Conservation (phyloP, 345 rosid genomes). For the Salix udensis region DNA sequence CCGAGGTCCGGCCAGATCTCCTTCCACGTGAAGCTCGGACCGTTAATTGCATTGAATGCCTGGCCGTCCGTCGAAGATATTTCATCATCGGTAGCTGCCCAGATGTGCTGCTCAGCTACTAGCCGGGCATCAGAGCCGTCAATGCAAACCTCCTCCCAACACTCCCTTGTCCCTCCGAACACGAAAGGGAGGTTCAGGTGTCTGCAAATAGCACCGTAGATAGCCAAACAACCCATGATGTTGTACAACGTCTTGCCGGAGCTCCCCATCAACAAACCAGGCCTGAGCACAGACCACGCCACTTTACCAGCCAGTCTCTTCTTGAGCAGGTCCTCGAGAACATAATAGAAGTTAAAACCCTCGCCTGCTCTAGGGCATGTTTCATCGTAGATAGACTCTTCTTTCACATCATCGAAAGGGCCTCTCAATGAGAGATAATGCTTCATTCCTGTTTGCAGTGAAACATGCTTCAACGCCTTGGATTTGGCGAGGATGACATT, state of each 20-base stretch:
- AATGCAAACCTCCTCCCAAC: conserved; percentile 80
- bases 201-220: conserved; percentile 66
- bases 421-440: conserved; percentile 55
- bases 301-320: conserved; percentile 44
- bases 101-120: conserved; percentile 78
- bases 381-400: conserved; percentile 40
- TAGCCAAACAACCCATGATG: conserved; percentile 71
- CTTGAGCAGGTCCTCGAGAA: conserved; percentile 64
- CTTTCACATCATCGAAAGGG: conserved; percentile 11
- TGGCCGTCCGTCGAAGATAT: conserved; percentile 41
- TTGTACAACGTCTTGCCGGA: conserved; percentile 62
- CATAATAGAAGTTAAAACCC: conserved; percentile 57
- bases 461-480: conserved; percentile 56
- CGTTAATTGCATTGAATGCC: conserved; percentile 69
- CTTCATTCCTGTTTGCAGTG: conserved; percentile 85
- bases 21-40: conserved; percentile 71
- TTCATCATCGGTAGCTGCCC: conserved; percentile 57
- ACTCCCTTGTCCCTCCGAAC: conserved; percentile 77
- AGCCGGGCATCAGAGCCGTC: conserved; percentile 70
- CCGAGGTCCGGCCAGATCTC: conserved; percentile 70
- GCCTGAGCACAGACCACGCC: conserved; percentile 77
- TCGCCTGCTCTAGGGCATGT: conserved; percentile 48
- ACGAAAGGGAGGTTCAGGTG: conserved; percentile 65
- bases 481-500: conserved; percentile 51
- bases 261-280: conserved; percentile 74